Evolutionary conservation across 305 asterid genomes (phyloP).

Genomic region (Solanum chacoense): DNA sequence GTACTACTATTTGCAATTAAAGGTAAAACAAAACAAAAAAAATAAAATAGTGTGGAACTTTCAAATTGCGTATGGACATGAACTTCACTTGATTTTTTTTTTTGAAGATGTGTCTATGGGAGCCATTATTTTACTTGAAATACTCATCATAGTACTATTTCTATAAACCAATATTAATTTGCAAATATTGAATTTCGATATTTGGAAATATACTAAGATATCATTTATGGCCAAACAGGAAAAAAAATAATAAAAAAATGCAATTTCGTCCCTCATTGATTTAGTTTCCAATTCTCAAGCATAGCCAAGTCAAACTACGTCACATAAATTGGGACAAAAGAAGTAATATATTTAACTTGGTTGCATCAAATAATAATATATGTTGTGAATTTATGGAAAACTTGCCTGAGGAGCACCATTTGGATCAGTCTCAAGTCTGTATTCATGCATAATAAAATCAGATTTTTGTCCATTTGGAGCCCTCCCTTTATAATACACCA

Average conservation of each 20-base stretch:
- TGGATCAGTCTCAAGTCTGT: constrained; percentile 68
- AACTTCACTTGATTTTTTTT: not conserved
- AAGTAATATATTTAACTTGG: not conserved
- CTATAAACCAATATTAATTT: not conserved
- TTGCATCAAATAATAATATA: not conserved
- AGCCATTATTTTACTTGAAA: not conserved
- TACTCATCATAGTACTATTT: not conserved
- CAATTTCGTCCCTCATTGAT: not conserved
- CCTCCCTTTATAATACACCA: constrained; percentile 68
- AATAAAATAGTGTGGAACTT: not conserved
- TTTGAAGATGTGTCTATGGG: no score
- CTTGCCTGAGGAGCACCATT: constrained; percentile 70
- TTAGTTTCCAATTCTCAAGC: not conserved
- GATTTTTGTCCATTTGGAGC: constrained; percentile 88
- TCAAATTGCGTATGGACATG: not conserved
- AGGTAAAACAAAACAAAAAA: not conserved
- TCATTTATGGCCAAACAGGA: not conserved
- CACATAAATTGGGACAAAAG: not conserved
- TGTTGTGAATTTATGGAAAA: not conserved
- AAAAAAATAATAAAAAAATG: not conserved
- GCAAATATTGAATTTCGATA: not conserved
- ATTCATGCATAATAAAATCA: constrained; percentile 87
- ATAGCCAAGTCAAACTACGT: no score
- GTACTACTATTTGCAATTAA: not conserved
- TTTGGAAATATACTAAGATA: not conserved